Evolutionary conservation across 176 grass and related monocot species (phyloP), one percentile per base, ranked within the genome.

Genomic region (Ensete glaucum): DNA sequence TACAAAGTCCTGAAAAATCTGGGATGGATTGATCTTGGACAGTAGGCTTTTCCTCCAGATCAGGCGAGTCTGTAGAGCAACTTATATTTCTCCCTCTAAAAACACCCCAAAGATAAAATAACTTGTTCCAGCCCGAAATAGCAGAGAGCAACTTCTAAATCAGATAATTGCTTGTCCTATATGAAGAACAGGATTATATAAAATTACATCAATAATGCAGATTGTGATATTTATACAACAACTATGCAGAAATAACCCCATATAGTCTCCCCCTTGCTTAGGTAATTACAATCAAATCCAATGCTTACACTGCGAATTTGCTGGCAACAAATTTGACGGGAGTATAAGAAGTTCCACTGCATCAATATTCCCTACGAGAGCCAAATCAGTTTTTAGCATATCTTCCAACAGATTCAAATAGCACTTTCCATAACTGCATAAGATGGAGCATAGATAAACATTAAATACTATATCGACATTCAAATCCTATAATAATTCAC

Each of bases 81-180:
- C 74, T 79, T 81, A 82, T 67, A 53, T 53, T 87, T 53, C 73
- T 72, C 56, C 84, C 81, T 87, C 83, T 87, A 69, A 99, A 94
- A 54, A 99, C 80, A 70, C 95, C 95, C 91, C 91, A 99, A 26
- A 99, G 88, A 76, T 87, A 99, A 86, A 84, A 99, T 64, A 99
- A 80, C 81, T 85, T 94, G 56, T 99, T 99, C 95, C 95, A 99
- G 65, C 91, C 95, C 94, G 76, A 85, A 82, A 64, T 1, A 80
- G 26, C 65, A 79, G 16, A 88, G 63, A 80, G 62, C 64, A 79
- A 69, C 14, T 3, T 26, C 24, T 20, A 16, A 55, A 50, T 79
- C 64, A 79, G 65, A 57, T 55, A 15, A 56, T 19, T 78, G 27
- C 8, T 48, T 56, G 15, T 51, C 14, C 58, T 52, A 25, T 55